Evolutionary conservation across 2,329 filamentous ascomycete genomes (phyloP), one percentile per base, ranked within the genome.

Genomic region (Purpureocillium lavendulum): DNA sequence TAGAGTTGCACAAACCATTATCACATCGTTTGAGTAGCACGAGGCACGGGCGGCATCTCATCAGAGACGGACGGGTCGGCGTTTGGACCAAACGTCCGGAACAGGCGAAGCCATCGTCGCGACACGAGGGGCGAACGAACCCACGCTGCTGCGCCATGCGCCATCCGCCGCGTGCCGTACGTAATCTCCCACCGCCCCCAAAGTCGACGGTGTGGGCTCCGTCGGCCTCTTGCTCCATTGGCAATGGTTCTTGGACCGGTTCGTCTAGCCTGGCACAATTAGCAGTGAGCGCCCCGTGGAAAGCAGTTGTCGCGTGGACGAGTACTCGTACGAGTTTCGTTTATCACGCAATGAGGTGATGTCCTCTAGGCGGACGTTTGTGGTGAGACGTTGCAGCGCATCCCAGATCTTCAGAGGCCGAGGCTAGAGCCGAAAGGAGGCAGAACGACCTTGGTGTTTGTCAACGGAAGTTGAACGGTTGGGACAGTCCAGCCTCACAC

Each of bases 331-430:
- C 21, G 6, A 26, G 10, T 5, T 5, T 26, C 21, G 21, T 26
- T 26, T 26, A 10, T 10, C 21, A 26, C 21, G 5, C 21, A 12
- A 21, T 33, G 26, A 30, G 38, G 39, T 38, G 35, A 24, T 38
- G 9, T 17, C 21, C 21, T 10, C 10, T 10, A 26, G 16, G 17
- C 17, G 33, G 33, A 36, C 35, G 26, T 36, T 32, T 39, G 40
- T 35, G 15, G 36, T 39, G 36, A 36, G 36, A 42, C 40, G 40
- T 42, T 42, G 40, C 40, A 42, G 36, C 40, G 40, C 40, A 38
- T 36, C 16, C 18, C 40, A 29, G 40, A 24, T 41, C 36, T 35
- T 33, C 36, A 33, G 35, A 28, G 40, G 11, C 35, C 36, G 35
- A 35, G 17, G 35, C 34, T 15, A 26, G 21, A 10, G 21, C 21